phyloP scores from a whole-genome alignment of 441 rosid genomes.

The Gossypium schwendimanii region DNA sequence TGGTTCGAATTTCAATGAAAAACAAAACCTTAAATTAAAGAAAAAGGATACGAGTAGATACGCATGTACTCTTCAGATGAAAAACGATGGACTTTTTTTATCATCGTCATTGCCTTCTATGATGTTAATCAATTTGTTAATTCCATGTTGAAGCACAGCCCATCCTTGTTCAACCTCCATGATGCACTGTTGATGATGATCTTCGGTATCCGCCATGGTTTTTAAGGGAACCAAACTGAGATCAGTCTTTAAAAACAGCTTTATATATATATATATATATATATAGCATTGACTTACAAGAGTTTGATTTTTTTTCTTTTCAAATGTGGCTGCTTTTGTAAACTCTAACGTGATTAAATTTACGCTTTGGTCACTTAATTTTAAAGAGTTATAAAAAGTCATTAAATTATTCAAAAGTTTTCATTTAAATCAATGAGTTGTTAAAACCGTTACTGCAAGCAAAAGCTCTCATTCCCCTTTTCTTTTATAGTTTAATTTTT shows the following conservation, averaged over 20 bases:
- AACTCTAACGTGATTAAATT: too few species aligned
- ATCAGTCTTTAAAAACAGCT: neutral
- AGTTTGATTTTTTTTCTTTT: neutral
- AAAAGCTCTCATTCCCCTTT: too few species aligned
- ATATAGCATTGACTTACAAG: neutral
- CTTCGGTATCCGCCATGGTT: neutral
- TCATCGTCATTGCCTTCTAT: neutral
- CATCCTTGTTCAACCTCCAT: constrained; percentile 1
- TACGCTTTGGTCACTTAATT: too few species aligned
- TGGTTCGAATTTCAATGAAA: neutral
- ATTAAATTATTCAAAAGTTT: too few species aligned
- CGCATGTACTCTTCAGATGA: neutral
- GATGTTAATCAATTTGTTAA: neutral
- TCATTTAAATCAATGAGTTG: too few species aligned
- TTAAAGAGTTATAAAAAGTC: too few species aligned
- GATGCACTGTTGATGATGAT: neutral
- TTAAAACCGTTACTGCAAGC: too few species aligned
- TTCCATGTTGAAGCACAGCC: neutral
- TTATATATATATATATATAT: neutral
- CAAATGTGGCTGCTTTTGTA: too few species aligned
- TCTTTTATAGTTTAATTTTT: too few species aligned
- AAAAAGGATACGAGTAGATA: neutral
- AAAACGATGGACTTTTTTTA: neutral
- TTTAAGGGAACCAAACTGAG: neutral
- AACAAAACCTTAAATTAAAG: neutral